Conservation (phyloP, 78 protist species). For the Protostelium mycophagum region DNA sequence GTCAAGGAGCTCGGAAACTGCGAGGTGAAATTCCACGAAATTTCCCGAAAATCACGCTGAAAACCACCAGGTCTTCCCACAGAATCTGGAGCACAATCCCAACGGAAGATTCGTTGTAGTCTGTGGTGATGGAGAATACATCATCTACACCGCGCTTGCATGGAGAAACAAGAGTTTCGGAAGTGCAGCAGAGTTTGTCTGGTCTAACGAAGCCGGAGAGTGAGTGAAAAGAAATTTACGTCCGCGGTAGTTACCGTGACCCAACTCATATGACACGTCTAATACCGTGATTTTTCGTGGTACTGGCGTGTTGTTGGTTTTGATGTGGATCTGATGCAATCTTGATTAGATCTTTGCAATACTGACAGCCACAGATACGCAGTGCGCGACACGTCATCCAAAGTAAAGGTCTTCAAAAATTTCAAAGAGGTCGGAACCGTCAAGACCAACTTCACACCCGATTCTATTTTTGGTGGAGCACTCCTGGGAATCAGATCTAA, state of each 20-base stretch:
- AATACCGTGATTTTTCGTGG: not conserved
- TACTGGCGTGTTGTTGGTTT: conserved; percentile 3
- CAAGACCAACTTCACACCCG: conserved; percentile 71
- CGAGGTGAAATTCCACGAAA: conserved; percentile 79
- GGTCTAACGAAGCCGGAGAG: conserved; percentile 76
- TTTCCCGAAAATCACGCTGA: not conserved
- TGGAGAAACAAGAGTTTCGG: conserved; percentile 95
- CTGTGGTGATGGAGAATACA: conserved; percentile 96
- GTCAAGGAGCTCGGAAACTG: conserved; percentile 89
- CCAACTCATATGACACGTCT: not conserved
- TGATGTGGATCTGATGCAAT: too few species aligned
- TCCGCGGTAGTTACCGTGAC: conserved; percentile 16
- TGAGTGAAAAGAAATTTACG: conserved; percentile 7
- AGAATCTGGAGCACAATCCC: conserved; percentile 75
- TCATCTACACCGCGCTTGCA: conserved; percentile 92
- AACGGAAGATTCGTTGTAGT: conserved; percentile 94
- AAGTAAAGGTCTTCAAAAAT: conserved; percentile 79
- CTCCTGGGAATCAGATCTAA: conserved; percentile 78
- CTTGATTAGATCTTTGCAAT: too few species aligned
- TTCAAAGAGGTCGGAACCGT: conserved; percentile 80
- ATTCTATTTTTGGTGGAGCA: conserved; percentile 89
- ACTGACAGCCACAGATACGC: conserved; percentile 65
- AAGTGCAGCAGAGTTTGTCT: conserved; percentile 91
- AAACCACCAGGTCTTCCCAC: conserved; percentile 72
- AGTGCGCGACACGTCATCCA: conserved; percentile 56